Conservation (phyloP, 164 flowering plant species). For the Chimonanthus praecox region DNA sequence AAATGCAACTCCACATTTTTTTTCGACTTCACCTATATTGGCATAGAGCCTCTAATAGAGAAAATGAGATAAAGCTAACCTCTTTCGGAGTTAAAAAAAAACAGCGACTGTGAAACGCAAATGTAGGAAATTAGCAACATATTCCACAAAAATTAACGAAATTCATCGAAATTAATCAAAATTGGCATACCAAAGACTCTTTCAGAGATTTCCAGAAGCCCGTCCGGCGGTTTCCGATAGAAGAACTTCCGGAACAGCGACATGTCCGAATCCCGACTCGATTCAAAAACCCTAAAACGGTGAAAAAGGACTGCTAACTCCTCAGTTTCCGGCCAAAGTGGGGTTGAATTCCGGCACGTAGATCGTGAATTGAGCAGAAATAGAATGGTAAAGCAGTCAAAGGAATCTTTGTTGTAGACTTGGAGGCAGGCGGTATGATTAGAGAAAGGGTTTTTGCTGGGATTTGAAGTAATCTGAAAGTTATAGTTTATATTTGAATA, state of each 20-base stretch:
- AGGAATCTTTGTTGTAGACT: background rate
- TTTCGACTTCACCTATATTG: no score
- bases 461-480: conserved; percentile 11
- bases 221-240: conserved; percentile 55
- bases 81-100: no score
- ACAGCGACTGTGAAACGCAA: background rate
- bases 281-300: conserved; percentile 16
- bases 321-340: conserved; percentile 3
- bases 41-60: no score
- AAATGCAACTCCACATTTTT: no score
- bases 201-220: conserved; percentile 60
- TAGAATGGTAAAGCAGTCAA: background rate
- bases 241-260: conserved; percentile 52
- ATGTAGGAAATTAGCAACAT: background rate
- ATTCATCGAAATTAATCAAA: background rate
- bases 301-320: background rate
- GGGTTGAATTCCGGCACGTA: background rate
- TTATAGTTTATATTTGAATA: no score
- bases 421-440: conserved; percentile 2
- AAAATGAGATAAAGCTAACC: no score
- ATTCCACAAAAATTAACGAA: background rate
- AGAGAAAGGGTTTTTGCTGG: conserved; percentile 16
- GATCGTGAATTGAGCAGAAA: background rate
- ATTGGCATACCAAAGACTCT: conserved; percentile 39
- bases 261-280: conserved; percentile 18